Base-by-base conservation (phyloP, 1,284 basidiomycete species). In the Volvariella volvacea region DNA sequence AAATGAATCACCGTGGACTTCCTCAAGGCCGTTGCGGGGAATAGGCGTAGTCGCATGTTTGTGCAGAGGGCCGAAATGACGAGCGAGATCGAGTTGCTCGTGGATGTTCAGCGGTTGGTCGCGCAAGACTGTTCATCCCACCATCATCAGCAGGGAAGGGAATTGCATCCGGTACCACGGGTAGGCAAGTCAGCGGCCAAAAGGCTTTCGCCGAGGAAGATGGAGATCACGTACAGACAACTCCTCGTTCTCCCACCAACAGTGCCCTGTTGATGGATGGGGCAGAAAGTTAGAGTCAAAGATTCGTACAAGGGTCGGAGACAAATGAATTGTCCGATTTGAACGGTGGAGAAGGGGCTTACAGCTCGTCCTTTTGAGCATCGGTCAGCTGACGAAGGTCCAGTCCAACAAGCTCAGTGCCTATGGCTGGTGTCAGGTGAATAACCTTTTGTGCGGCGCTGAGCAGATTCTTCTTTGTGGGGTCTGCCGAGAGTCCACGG, bases 41-140 rank as follows among this genome's bases (percentile, higher is more conserved):
- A 88, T 71, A 0, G 83, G 83, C 7, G 87, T 89, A 2, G 85
- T 89, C 1, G 88, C 83, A 55, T 92, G 88, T 59, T 83, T 86
- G 62, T 92, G 88, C 42, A 91, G 73, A 22, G 83, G 85, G 8
- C 88, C 88, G 52, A 75, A 90, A 59, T 91, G 68, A 10, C 76
- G 74, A 7, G 76, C 85, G 49, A 91, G 68, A 15, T 82, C 78
- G 14, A 90, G 75, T 55, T 91, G 85, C 48, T 84, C 70, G 45
- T 84, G 71, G 39, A 88, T 74, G 55, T 69, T 71, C 48, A 86
- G 66, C 49, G 83, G 78, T 67, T 87, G 84, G 51, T 85, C 77
- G 41, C 80, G 80, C 65, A 84, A 77, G 65, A 84, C 84, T 84
- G 50, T 7, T 36, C 7, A 7, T 36, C 15, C 7, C 8, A 7